A percentile compares a stretch with the other conserved stretches of the same genome.
These are phyloP conservation scores for Amylocarpus encephaloides DNA, from an alignment of 2,329 filamentous ascomycete species.

Conservation along the genomic window DNA sequence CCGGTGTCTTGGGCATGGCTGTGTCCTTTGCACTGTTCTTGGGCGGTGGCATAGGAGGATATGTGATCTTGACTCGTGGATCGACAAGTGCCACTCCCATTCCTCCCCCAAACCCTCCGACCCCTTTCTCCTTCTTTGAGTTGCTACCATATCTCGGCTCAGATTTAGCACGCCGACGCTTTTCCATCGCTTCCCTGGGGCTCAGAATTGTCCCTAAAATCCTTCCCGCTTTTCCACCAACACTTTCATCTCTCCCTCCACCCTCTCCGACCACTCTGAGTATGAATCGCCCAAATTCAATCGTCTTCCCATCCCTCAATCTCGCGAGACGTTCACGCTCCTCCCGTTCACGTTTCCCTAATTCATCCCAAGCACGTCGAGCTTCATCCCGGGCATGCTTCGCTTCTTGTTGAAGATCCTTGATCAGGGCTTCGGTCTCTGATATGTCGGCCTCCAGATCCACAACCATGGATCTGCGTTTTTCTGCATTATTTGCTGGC, in stretches of 20 bases:
- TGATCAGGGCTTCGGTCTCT: not conserved
- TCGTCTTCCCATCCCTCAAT: not conserved
- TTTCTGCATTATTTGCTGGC: not conserved
- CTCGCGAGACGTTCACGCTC: slow-evolving; percentile 3
- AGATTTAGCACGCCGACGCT: slow-evolving; percentile 1
- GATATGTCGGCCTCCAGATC: not conserved
- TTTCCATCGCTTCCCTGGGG: slow-evolving; percentile 5
- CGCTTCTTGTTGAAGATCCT: slow-evolving; percentile 3
- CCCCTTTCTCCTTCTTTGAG: not conserved
- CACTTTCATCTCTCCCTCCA: too few species aligned
- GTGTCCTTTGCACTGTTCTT: not conserved
- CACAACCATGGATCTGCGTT: not conserved
- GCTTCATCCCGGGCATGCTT: slow-evolving; percentile 6
- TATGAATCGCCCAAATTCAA: slow-evolving; percentile 1
- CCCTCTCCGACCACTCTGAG: not conserved
- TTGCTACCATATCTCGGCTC: slow-evolving; percentile 1
- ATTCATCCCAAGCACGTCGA: slow-evolving; percentile 6
- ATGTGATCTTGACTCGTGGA: not conserved
- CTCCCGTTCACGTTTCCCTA: slow-evolving; percentile 1
- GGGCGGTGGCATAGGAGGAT: not conserved
- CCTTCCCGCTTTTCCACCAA: slow-evolving; percentile 1
- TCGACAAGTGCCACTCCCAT: not conserved
- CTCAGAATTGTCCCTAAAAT: slow-evolving; percentile 5
- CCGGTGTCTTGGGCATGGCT: not conserved
- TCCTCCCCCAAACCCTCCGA: not conserved